Evolutionary conservation across 2,329 filamentous ascomycete species (phyloP).

Genomic region (Colletotrichum sp.): DNA sequence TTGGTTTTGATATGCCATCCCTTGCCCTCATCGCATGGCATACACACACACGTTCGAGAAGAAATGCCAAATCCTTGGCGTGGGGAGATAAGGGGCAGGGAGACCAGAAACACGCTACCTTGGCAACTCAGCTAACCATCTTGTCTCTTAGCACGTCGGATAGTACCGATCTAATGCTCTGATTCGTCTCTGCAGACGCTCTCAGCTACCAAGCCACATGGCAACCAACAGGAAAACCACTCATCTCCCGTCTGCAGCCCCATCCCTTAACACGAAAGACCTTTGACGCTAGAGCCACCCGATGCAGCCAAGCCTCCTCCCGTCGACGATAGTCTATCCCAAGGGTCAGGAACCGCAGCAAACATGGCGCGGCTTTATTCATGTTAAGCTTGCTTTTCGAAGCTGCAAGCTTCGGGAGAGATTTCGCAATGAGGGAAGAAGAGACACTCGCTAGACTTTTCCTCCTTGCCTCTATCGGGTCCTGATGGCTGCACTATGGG

Average conservation of each 20-base stretch:
- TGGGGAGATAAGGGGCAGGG: background rate
- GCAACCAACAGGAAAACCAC: background rate
- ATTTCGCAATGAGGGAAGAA: background rate
- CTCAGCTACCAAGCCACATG: background rate
- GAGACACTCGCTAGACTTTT: background rate
- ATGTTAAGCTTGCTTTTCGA: background rate
- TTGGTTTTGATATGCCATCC: background rate
- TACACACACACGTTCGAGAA: background rate
- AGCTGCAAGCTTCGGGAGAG: background rate
- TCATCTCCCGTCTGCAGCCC: background rate
- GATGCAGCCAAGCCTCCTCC: background rate
- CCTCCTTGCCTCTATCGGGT: background rate
- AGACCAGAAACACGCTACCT: background rate
- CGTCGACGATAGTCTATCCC: background rate
- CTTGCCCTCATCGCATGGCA: background rate
- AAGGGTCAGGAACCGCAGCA: background rate
- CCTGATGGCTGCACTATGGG: background rate
- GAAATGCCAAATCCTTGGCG: background rate
- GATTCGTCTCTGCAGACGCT: background rate
- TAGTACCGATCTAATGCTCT: background rate
- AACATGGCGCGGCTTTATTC: background rate
- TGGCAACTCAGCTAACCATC: background rate
- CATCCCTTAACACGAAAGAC: background rate
- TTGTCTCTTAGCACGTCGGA: background rate
- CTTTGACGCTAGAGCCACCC: background rate